Conservation (phyloP, 768 basidiomycete genomes). For the Zangia roseola region DNA sequence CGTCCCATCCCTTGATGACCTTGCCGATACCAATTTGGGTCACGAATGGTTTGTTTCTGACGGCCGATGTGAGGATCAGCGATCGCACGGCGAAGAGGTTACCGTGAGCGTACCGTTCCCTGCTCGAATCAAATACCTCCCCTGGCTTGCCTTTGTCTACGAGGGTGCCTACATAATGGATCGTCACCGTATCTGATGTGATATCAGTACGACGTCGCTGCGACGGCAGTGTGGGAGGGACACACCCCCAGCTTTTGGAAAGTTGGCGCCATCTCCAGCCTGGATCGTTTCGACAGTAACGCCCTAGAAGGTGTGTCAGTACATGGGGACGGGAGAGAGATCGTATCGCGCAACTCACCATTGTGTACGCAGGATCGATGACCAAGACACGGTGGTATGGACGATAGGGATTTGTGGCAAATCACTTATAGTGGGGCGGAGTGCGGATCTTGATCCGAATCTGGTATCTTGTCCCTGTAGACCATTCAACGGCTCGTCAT, state of each 20-base stretch:
- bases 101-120: constrained; percentile 55
- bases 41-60: constrained; percentile 57
- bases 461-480: constrained; percentile 24
- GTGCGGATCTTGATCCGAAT: constrained; percentile 78
- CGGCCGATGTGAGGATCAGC: constrained; percentile 8
- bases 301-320: constrained; percentile 46
- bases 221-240: constrained; percentile 17
- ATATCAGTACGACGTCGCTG: constrained; percentile 24
- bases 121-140: constrained; percentile 69
- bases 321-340: neutral
- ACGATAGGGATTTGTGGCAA: constrained; percentile 23
- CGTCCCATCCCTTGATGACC: constrained; percentile 91
- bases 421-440: constrained; percentile 52
- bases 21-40: constrained; percentile 76
- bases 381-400: constrained; percentile 25
- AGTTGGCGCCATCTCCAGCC: constrained; percentile 62
- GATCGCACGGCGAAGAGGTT: neutral
- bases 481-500: constrained; percentile 12
- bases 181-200: constrained; percentile 59
- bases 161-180: constrained; percentile 81
- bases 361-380: constrained; percentile 29
- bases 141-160: constrained; percentile 39
- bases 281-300: constrained; percentile 59
- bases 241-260: constrained; percentile 72
- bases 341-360: constrained; percentile 23